Evolutionary conservation across 2,329 filamentous ascomycete species (phyloP).

Genomic region (Fusarium incarnatum): DNA sequence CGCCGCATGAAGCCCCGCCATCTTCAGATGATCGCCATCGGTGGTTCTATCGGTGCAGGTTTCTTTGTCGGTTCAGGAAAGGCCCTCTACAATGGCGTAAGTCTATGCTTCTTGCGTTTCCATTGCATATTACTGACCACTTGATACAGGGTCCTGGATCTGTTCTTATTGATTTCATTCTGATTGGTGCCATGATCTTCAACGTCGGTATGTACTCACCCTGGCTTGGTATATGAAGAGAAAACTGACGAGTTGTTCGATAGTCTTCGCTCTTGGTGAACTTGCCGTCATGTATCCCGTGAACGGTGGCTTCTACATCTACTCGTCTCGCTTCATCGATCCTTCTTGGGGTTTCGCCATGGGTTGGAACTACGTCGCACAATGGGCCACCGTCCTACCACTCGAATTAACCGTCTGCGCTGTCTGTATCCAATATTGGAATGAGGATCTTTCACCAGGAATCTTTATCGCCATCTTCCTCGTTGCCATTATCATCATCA

Average conservation of each 20-base stretch:
- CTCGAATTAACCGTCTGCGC: slow-evolving; percentile 64
- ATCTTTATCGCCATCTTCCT: slow-evolving; percentile 68
- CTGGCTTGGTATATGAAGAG: neutral
- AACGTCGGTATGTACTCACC: slow-evolving; percentile 56
- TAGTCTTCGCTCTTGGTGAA: slow-evolving; percentile 70
- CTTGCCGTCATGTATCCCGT: slow-evolving; percentile 71
- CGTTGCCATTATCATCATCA: slow-evolving; percentile 61
- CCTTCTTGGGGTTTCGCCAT: slow-evolving; percentile 70
- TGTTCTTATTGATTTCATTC: slow-evolving; percentile 62
- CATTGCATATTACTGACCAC: slow-evolving; percentile 3
- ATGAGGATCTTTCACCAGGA: slow-evolving; percentile 58
- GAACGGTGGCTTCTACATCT: slow-evolving; percentile 72
- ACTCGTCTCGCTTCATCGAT: slow-evolving; percentile 71
- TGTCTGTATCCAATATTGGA: slow-evolving; percentile 66
- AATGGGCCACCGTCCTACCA: slow-evolving; percentile 63
- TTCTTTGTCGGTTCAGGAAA: slow-evolving; percentile 71
- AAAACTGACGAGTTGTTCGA: slow-evolving; percentile 13
- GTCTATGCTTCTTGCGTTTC: neutral
- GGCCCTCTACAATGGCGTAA: slow-evolving; percentile 62
- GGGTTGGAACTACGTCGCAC: slow-evolving; percentile 60
- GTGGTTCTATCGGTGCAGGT: slow-evolving; percentile 71
- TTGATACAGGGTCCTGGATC: slow-evolving; percentile 54
- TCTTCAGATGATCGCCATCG: slow-evolving; percentile 72
- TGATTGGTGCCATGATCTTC: slow-evolving; percentile 71
- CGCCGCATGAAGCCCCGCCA: slow-evolving; percentile 66